Evolutionary conservation across 2,329 filamentous ascomycete genomes (phyloP).

Genomic region (Tolypocladium amazonense): DNA sequence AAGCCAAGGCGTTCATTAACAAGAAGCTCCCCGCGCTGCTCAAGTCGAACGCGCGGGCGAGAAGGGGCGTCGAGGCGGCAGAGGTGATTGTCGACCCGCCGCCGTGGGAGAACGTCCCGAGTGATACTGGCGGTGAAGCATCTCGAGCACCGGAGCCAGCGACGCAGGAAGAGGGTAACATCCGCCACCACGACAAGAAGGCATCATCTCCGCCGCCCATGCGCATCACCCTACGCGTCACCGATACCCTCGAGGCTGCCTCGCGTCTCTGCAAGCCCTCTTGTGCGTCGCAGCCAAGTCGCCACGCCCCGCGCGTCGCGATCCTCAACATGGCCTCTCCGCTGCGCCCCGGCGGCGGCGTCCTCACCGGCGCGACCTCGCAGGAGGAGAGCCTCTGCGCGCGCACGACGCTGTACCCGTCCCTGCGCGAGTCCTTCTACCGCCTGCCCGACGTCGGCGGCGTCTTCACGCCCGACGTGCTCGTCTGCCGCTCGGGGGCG

Average conservation of each 20-base stretch:
- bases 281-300: neutral
- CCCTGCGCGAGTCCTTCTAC: conserved; percentile 44
- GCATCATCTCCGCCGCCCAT: conserved; percentile 13
- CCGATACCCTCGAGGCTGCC: conserved; percentile 45
- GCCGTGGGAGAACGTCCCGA: neutral
- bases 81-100: neutral
- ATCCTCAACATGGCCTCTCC: conserved; percentile 57
- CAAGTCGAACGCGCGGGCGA: neutral
- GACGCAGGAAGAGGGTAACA: neutral
- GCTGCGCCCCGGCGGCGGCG: conserved; percentile 48
- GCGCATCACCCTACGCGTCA: conserved; percentile 31
- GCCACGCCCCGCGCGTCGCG: conserved; percentile 22
- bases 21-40: neutral
- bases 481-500: conserved; percentile 8
- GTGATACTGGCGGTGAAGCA: neutral
- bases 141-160: no score
- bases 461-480: conserved; percentile 2
- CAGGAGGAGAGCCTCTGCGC: conserved; percentile 54
- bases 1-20: neutral
- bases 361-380: conserved; percentile 46
- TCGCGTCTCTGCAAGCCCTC: neutral
- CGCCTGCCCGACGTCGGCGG: conserved; percentile 46
- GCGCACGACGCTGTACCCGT: neutral
- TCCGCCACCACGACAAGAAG: neutral
- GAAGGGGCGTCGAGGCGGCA: neutral